phyloP scores from a whole-genome alignment of 345 rosid genomes.

The Balakata baccata region DNA sequence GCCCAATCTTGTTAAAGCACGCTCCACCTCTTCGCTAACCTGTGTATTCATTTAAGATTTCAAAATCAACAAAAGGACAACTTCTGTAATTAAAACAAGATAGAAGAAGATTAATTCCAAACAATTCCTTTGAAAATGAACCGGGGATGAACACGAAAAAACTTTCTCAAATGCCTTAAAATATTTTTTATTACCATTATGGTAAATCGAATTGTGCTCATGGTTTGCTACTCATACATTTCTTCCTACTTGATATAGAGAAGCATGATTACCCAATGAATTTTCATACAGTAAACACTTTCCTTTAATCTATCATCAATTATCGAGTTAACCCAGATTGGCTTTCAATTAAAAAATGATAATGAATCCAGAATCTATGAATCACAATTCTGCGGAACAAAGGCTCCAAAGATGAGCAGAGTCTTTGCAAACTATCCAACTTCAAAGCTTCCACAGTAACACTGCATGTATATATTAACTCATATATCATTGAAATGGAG shows the following conservation, averaged over 20 bases:
- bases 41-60: slow-evolving; percentile 25
- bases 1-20: slow-evolving; percentile 71
- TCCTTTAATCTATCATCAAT: background rate
- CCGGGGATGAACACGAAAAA: too few species aligned
- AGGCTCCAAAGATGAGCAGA: slow-evolving; percentile 94
- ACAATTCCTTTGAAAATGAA: too few species aligned
- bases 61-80: slow-evolving; percentile 6
- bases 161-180: too few species aligned
- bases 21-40: slow-evolving; percentile 96
- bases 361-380: slow-evolving; percentile 10
- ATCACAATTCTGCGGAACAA: slow-evolving; percentile 87
- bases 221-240: too few species aligned
- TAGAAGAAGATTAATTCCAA: background rate
- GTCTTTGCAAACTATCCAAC: slow-evolving; percentile 84
- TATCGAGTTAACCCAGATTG: background rate
- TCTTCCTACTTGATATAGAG: background rate
- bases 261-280: background rate
- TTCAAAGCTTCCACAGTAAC: slow-evolving; percentile 93
- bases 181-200: too few species aligned
- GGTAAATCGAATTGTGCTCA: too few species aligned
- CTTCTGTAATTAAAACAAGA: background rate
- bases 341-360: background rate
- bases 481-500: slow-evolving; percentile 20
- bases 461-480: slow-evolving; percentile 47
- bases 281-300: background rate